Conservation (phyloP, 1,284 basidiomycete genomes). For the Irpex rosettiformis region DNA sequence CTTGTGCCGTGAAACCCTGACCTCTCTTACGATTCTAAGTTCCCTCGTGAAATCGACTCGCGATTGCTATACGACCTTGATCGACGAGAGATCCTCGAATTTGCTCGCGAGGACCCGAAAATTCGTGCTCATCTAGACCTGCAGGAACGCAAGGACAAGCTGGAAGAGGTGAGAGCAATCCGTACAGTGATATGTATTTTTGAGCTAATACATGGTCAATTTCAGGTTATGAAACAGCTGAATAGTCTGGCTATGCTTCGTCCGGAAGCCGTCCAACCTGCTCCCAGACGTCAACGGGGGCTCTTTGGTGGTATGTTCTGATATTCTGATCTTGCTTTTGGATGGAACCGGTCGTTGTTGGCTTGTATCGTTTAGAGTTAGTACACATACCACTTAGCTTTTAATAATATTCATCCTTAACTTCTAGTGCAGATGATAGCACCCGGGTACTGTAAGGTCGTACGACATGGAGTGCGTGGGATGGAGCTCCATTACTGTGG, state of each 20-base stretch:
- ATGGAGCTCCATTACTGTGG: not conserved
- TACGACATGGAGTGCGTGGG: not conserved
- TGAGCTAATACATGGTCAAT: slow-evolving; percentile 1
- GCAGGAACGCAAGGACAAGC: slow-evolving; percentile 95
- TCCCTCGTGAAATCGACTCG: slow-evolving; percentile 97
- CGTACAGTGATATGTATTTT: not conserved
- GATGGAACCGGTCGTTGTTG: not conserved
- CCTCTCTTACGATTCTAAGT: slow-evolving; percentile 42
- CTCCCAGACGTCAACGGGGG: slow-evolving; percentile 65
- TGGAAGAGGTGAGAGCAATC: slow-evolving; percentile 75
- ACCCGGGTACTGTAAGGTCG: no score
- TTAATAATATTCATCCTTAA: not conserved
- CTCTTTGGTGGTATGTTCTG: slow-evolving; percentile 72
- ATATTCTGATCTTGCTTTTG: slow-evolving; percentile 5
- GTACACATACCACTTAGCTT: slow-evolving; percentile 2
- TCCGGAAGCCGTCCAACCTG: slow-evolving; percentile 62
- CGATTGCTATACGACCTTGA: slow-evolving; percentile 90
- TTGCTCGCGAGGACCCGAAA: slow-evolving; percentile 92
- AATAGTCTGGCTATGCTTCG: slow-evolving; percentile 83
- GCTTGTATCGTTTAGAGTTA: slow-evolving; percentile 1
- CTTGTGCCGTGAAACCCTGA: not conserved
- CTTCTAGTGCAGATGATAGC: not conserved
- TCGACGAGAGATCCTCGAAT: slow-evolving; percentile 80
- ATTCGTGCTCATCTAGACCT: slow-evolving; percentile 89
- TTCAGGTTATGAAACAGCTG: slow-evolving; percentile 85